A percentile compares a stretch with the other conserved stretches of the same genome.
These are phyloP conservation scores for Hansenula anomala DNA, from an alignment of 1,139 yeast species.

Conservation along the genomic window DNA sequence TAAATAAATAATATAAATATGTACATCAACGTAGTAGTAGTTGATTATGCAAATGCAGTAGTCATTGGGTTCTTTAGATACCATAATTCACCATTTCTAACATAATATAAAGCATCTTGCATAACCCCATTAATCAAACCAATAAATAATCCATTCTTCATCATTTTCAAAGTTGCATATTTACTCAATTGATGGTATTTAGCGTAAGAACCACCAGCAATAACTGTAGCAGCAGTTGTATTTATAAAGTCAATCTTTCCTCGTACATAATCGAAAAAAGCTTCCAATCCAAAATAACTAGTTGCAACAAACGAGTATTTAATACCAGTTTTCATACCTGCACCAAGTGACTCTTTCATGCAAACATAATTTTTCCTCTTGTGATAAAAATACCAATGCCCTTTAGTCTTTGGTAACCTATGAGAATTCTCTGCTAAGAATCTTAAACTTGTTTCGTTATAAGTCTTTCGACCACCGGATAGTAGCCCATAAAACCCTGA, in stretches of 20 bases:
- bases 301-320: slow-evolving; percentile 46
- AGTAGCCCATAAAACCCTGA: slow-evolving; percentile 54
- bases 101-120: slow-evolving; percentile 57
- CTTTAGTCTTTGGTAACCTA: slow-evolving; percentile 69
- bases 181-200: slow-evolving; percentile 36
- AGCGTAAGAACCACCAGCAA: slow-evolving; percentile 51
- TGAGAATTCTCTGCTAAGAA: slow-evolving; percentile 82
- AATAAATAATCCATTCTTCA: slow-evolving; percentile 48
- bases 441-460: slow-evolving; percentile 48
- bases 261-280: slow-evolving; percentile 49
- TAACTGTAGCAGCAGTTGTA: slow-evolving; percentile 52
- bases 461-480: slow-evolving; percentile 62
- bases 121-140: slow-evolving; percentile 59
- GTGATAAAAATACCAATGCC: slow-evolving; percentile 89
- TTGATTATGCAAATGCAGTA: too few relatives aligned
- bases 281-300: slow-evolving; percentile 58
- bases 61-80: too few relatives aligned
- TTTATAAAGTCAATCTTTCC: slow-evolving; percentile 56
- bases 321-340: slow-evolving; percentile 38
- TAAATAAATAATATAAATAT: not conserved
- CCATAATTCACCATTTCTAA: slow-evolving; percentile 64
- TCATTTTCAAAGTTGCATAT: slow-evolving; percentile 43
- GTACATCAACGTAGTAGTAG: too few relatives aligned
- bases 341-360: slow-evolving; percentile 46
- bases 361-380: slow-evolving; percentile 79